A percentile compares a stretch with the other conserved stretches of the same genome.
These are phyloP conservation scores for Penicillium sp. DNA, from an alignment of 2,329 filamentous ascomycete genomes.

Conservation along the genomic window DNA sequence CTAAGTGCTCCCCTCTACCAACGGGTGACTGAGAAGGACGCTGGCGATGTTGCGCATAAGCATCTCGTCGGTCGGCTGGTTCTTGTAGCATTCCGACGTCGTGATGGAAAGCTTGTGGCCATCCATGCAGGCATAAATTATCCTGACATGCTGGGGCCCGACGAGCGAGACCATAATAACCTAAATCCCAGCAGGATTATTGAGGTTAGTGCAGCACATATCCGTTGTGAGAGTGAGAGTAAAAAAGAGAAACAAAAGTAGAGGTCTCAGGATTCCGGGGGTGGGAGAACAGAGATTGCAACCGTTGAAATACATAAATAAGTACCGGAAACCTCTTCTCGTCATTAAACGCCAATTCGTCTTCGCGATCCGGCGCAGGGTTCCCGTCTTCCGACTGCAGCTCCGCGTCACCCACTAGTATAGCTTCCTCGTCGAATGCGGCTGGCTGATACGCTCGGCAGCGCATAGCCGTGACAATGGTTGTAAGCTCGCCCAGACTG, in stretches of 20 bases:
- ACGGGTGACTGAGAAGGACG: background rate
- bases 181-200: background rate
- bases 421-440: background rate
- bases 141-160: background rate
- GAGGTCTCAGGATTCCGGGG: background rate
- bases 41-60: background rate
- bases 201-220: background rate
- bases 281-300: too few species aligned
- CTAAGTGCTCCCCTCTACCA: background rate
- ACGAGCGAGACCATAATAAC: slow-evolving; percentile 9
- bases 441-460: background rate
- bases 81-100: background rate
- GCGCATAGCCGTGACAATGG: slow-evolving; percentile 1
- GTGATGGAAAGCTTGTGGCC: background rate
- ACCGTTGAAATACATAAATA: background rate
- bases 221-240: background rate
- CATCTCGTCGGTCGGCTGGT: background rate
- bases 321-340: slow-evolving; percentile 9
- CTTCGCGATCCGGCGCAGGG: background rate
- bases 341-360: background rate
- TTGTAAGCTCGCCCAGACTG: slow-evolving; percentile 2
- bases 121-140: slow-evolving; percentile 9
- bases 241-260: background rate
- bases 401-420: background rate
- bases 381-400: background rate